These are phyloP conservation scores for Protomyces arabidopsidicola DNA, from an alignment of 1,139 yeast genomes.

Conservation along the genomic window DNA sequence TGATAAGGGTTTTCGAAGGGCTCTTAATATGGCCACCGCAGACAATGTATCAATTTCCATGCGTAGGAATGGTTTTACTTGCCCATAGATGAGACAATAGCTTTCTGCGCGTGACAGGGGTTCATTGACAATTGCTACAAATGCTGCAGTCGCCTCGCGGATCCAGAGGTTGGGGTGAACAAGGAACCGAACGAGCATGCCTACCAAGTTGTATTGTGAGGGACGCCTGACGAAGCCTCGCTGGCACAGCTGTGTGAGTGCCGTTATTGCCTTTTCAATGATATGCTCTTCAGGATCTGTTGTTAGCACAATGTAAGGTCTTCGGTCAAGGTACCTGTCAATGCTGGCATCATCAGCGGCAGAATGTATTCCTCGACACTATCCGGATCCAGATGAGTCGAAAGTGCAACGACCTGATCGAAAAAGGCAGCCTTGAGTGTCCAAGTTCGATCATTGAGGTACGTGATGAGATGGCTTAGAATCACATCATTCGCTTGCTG, in stretches of 20 bases:
- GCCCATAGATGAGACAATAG: slow-evolving; percentile 77
- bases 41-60: slow-evolving; percentile 65
- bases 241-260: slow-evolving; percentile 55
- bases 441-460: slow-evolving; percentile 72
- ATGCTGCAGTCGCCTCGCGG: slow-evolving; percentile 56
- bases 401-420: slow-evolving; percentile 68
- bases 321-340: slow-evolving; percentile 46
- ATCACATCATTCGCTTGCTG: slow-evolving; percentile 84
- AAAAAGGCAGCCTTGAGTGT: slow-evolving; percentile 67
- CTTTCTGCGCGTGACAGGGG: slow-evolving; percentile 70
- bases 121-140: slow-evolving; percentile 59
- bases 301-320: not conserved
- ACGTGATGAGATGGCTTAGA: slow-evolving; percentile 84
- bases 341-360: slow-evolving; percentile 75
- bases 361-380: slow-evolving; percentile 82
- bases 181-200: slow-evolving; percentile 49
- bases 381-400: slow-evolving; percentile 73
- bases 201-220: slow-evolving; percentile 51
- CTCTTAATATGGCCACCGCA: slow-evolving; percentile 49
- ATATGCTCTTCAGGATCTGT: slow-evolving; percentile 70
- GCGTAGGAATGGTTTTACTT: slow-evolving; percentile 68
- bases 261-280: slow-evolving; percentile 66
- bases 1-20: slow-evolving; percentile 62
- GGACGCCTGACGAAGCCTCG: slow-evolving; percentile 52
- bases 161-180: slow-evolving; percentile 89